Conservation (phyloP, 257 asterid species). For the Solanum sejunctum region DNA sequence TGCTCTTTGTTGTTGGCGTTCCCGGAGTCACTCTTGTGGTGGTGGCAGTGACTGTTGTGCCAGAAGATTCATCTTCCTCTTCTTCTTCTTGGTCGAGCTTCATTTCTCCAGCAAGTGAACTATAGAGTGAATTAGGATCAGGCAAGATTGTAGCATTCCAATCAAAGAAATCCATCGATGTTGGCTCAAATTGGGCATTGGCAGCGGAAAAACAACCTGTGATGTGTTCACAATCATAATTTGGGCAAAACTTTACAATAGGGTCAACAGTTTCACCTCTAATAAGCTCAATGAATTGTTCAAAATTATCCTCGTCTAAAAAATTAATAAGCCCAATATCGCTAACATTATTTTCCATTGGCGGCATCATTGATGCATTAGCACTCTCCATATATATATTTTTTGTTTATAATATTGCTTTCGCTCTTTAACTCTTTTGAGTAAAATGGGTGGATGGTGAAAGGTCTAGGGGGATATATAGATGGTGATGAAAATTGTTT, state of each 20-base stretch:
- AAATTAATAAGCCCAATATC: slow-evolving; percentile 39
- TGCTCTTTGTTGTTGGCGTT: slow-evolving; percentile 2
- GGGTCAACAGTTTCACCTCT: slow-evolving; percentile 27
- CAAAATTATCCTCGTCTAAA: slow-evolving; percentile 39
- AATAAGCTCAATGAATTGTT: slow-evolving; percentile 31
- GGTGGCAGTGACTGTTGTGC: neutral
- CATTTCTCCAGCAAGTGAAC: neutral
- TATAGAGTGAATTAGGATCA: neutral
- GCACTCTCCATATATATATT: slow-evolving; percentile 17
- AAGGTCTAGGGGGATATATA: slow-evolving; percentile 7
- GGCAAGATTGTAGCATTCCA: neutral
- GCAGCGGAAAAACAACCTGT: neutral
- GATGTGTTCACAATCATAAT: slow-evolving; percentile 11
- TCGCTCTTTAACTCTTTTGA: neutral
- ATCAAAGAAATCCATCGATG: neutral
- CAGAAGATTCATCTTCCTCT: neutral
- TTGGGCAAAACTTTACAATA: slow-evolving; percentile 3
- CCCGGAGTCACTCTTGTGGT: neutral
- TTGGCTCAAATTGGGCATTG: neutral
- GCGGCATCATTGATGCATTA: slow-evolving; percentile 1
- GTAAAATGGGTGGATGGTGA: neutral
- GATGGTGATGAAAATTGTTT: neutral
- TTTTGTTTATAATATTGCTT: neutral
- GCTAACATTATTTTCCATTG: neutral
- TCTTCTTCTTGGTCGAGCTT: neutral